phyloP scores from a whole-genome alignment of 768 basidiomycete species.

The Xerocomellus chrysenteron region DNA sequence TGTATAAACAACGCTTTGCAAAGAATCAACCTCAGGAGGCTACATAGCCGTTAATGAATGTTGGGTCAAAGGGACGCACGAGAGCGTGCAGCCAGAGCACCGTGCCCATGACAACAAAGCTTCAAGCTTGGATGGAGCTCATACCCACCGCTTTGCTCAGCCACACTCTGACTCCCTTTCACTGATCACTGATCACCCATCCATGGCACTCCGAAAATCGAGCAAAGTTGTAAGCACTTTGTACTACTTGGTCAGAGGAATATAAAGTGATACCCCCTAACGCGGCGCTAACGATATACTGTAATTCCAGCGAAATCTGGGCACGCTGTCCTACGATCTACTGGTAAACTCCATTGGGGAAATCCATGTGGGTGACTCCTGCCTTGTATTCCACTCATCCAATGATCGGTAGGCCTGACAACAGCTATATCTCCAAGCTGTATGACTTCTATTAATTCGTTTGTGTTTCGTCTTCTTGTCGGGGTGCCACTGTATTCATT shows the following conservation, averaged over 20 bases:
- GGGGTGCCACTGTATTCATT: neutral
- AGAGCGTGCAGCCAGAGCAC: no score
- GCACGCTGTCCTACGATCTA: neutral
- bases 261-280: neutral
- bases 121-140: neutral
- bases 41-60: no score
- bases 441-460: neutral
- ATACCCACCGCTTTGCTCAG: neutral
- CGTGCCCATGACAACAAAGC: no score
- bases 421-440: neutral
- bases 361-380: no score
- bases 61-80: no score
- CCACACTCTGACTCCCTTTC: neutral
- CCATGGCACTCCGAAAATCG: no score
- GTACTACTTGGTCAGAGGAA: neutral
- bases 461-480: neutral
- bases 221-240: neutral
- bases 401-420: neutral
- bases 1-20: constrained; percentile 16
- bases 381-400: no score
- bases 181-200: no score
- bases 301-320: neutral
- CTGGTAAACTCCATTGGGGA: no score
- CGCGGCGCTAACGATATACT: neutral
- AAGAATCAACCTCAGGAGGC: no score